Evolutionary conservation across 176 grass and related monocot species (phyloP).

Genomic region (Phragmites australis): DNA sequence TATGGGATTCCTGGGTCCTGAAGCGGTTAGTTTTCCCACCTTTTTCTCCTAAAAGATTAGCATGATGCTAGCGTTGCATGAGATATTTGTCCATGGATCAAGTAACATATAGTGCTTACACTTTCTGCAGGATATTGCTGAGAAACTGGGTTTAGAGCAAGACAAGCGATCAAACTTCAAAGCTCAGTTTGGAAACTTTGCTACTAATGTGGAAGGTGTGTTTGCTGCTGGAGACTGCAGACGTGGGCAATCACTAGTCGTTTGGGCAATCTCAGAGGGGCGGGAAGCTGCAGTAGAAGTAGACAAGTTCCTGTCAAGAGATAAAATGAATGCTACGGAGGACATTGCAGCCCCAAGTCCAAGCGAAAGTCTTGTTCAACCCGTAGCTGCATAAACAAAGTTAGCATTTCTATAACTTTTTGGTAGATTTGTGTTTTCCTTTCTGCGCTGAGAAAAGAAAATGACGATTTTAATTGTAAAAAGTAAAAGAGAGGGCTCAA

Average conservation of each 20-base stretch:
- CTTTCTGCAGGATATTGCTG: slow-evolving; percentile 43
- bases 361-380: slow-evolving; percentile 28
- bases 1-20: slow-evolving; percentile 67
- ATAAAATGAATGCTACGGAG: not conserved
- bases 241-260: slow-evolving; percentile 67
- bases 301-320: slow-evolving; percentile 49
- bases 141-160: slow-evolving; percentile 50
- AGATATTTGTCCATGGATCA: not conserved
- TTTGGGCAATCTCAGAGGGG: slow-evolving; percentile 74
- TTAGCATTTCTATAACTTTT: not conserved
- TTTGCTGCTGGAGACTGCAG: slow-evolving; percentile 68
- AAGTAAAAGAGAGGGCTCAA: not conserved
- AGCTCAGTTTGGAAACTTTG: slow-evolving; percentile 49
- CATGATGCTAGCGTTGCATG: not conserved
- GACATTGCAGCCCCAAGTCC: not conserved
- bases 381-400: slow-evolving; percentile 24
- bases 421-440: not conserved
- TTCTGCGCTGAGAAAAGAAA: not conserved
- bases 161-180: slow-evolving; percentile 65
- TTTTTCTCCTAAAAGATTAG: slow-evolving; percentile 4
- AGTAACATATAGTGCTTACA: not conserved
- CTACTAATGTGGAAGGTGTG: slow-evolving; percentile 55
- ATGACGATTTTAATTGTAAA: not conserved
- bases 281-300: slow-evolving; percentile 52
- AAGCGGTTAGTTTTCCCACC: slow-evolving; percentile 35